Percentiles rank a stretch among this genome's conserved stretches.
phyloP scores from a whole-genome alignment of 208 protist genomes.

The Leishmania lainsoni region DNA sequence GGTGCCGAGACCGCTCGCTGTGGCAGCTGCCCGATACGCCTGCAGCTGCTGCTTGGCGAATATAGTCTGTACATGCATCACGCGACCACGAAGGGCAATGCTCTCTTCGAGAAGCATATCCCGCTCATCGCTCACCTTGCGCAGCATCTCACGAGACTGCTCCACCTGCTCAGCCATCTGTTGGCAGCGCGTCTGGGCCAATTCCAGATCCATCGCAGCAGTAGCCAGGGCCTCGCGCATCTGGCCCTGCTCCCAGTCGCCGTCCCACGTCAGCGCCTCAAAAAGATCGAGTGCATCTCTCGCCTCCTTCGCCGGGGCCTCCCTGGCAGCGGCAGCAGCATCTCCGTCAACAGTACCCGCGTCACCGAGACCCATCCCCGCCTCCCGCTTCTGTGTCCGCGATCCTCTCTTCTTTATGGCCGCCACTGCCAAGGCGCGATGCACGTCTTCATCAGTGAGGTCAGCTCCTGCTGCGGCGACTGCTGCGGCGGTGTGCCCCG shows the following conservation, averaged over 20 bases:
- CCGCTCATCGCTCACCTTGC: constrained; percentile 56
- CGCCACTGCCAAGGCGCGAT: constrained; percentile 69
- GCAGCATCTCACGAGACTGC: constrained; percentile 37
- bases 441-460: constrained; percentile 68
- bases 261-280: constrained; percentile 78
- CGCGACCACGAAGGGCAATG: constrained; percentile 68
- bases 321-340: background rate
- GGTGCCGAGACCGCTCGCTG: constrained; percentile 3
- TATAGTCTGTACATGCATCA: constrained; percentile 83
- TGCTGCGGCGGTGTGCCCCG: constrained; percentile 38
- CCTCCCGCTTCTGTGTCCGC: background rate
- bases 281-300: constrained; percentile 62
- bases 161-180: constrained; percentile 72
- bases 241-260: constrained; percentile 71
- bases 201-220: constrained; percentile 80
- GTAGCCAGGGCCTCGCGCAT: constrained; percentile 82
- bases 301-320: constrained; percentile 15
- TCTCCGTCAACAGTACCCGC: background rate
- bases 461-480: constrained; percentile 19
- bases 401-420: constrained; percentile 43
- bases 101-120: constrained; percentile 85
- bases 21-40: constrained; percentile 51
- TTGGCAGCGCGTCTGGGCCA: constrained; percentile 72
- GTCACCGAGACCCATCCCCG: background rate
- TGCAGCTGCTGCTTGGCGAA: constrained; percentile 89